Evolutionary conservation across 2,329 filamentous ascomycete species (phyloP), one percentile per base, ranked within the genome.

Genomic region (Colletotrichum agaves): DNA sequence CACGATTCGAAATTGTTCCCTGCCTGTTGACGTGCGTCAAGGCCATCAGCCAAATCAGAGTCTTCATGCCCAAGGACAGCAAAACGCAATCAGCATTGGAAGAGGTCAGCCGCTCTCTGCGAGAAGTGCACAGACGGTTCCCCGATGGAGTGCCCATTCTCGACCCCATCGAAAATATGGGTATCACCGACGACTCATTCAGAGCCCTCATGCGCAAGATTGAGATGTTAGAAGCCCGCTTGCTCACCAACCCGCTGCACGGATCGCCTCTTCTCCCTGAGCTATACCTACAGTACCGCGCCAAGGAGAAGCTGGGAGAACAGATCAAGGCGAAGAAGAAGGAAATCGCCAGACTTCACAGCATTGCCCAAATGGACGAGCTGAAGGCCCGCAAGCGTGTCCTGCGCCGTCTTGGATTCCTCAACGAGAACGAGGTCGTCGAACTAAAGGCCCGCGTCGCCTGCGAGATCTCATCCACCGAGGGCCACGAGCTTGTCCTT

Each of bases 371-470:
- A 78, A 86, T 98, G 70, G 96, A 99, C 74, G 96, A 99, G 80
- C 87, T 99, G 69, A 98, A 98, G 83, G 94, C 93, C 71, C 91
- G 96, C 70, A 99, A 98, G 83, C 91, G 96, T 72, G 96, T 99
- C 4, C 87, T 99, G 33, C 93, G 97, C 52, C 93, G 96, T 61
- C 88, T 99, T 11, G 93, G 93, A 4, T 99, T 99, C 81, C 97
- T 98, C 80, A 97, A 97, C 77, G 96, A 98, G 68, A 88, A 90
- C 59, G 96, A 98, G 77, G 94, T 99, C 1, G 94, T 99, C 8
- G 92, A 98, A 82, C 88, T 98, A 75, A 99, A 99, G 82, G 96
- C 95, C 11, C 93, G 97, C 63, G 97, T 98, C 3, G 96, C 96
- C 2, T 99, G 96, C 80, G 95, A 99, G 81, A 98, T 99, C 71